phyloP scores from a whole-genome alignment of 2,329 filamentous ascomycete genomes.

The Colletotrichum sp. region DNA sequence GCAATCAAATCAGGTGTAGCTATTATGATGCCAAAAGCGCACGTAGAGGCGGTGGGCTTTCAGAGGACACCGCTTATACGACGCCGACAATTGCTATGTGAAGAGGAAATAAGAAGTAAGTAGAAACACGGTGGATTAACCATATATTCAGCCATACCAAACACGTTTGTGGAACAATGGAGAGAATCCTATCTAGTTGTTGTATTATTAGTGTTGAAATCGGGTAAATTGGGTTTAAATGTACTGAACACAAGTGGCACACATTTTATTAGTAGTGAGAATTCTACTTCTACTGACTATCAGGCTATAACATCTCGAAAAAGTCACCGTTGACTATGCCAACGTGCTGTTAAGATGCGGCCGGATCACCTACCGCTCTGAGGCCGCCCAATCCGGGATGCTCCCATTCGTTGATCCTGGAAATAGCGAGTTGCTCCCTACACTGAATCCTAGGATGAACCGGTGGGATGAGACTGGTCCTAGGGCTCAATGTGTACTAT shows the following conservation, averaged over 20 bases:
- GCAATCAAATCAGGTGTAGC: not conserved
- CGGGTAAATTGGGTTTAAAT: not conserved
- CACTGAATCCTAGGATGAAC: not conserved
- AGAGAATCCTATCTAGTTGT: accelerated
- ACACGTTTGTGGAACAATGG: not conserved
- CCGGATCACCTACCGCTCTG: not conserved
- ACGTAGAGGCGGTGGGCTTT: not conserved
- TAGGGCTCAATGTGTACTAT: not conserved
- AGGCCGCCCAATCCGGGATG: not conserved
- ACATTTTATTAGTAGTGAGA: not conserved
- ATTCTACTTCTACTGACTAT: not conserved
- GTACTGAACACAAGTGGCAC: not conserved
- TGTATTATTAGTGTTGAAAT: not conserved
- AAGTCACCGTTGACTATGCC: not conserved
- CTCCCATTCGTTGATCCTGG: not conserved
- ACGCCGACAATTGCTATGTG: not conserved
- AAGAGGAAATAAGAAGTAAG: not conserved
- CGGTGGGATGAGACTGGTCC: not conserved
- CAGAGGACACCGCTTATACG: no score
- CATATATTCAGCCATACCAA: not conserved
- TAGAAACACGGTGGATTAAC: not conserved
- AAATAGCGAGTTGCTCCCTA: not conserved
- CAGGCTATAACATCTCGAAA: not conserved
- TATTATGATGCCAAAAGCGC: not conserved
- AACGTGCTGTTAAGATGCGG: not conserved